These are phyloP conservation scores for Fusarium neocosmosporiellum DNA, from an alignment of 2,329 filamentous ascomycete genomes.

Conservation along the genomic window DNA sequence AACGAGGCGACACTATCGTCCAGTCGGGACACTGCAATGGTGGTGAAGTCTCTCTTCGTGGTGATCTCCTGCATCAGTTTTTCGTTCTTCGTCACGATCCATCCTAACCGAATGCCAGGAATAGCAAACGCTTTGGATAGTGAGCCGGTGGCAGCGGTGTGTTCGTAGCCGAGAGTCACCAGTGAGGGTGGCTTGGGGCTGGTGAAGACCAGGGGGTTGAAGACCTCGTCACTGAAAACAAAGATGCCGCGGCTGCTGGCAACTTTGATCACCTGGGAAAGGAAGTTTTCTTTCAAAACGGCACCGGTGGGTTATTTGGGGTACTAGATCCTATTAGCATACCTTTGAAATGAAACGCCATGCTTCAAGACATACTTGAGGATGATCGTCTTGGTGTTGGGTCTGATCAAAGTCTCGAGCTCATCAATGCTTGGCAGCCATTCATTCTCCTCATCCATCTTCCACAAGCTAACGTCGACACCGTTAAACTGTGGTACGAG, in stretches of 20 bases:
- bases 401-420: slow-evolving; percentile 70
- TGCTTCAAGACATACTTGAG: not conserved
- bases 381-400: slow-evolving; percentile 70
- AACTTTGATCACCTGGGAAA: not conserved
- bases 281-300: not conserved
- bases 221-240: not conserved
- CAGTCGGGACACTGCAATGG: slow-evolving; percentile 82
- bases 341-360: not conserved
- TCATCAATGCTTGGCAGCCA: slow-evolving; percentile 75
- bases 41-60: slow-evolving; percentile 80
- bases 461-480: slow-evolving; percentile 80
- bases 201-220: not conserved
- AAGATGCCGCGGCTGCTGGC: not conserved
- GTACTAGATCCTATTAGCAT: not conserved
- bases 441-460: slow-evolving; percentile 68
- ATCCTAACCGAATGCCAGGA: not conserved
- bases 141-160: not conserved
- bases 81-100: not conserved
- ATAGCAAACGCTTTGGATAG: not conserved
- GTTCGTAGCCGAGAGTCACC: not conserved
- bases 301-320: not conserved
- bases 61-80: slow-evolving; percentile 71
- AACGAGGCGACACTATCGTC: slow-evolving; percentile 84
- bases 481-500: slow-evolving; percentile 77
- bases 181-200: not conserved